Evolutionary conservation across 768 basidiomycete genomes (phyloP).

Genomic region (Collybia sp.): DNA sequence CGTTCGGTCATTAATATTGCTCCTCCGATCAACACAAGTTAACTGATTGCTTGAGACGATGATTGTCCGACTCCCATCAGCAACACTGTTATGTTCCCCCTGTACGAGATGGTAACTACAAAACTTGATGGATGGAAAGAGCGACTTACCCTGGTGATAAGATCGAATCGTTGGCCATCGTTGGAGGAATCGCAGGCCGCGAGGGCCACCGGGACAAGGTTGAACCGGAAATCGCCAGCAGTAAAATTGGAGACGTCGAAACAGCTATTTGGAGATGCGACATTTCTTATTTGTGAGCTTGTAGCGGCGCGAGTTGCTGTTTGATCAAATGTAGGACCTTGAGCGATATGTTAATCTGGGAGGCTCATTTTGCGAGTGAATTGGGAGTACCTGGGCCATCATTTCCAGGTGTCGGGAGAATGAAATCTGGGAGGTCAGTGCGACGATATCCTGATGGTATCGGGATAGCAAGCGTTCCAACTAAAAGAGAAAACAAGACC

Average conservation of each 20-base stretch:
- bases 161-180: conserved; percentile 14
- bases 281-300: conserved; percentile 13
- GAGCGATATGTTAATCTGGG: not conserved
- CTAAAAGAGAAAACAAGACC: no score
- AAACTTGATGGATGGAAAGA: not conserved
- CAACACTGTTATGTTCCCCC: conserved; percentile 15
- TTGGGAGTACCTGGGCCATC: conserved; percentile 12
- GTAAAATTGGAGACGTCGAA: conserved; percentile 13
- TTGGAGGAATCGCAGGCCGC: conserved; percentile 11
- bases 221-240: conserved; percentile 16
- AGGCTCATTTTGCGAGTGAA: not conserved
- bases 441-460: no score
- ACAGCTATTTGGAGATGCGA: conserved; percentile 9
- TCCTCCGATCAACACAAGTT: conserved; percentile 15
- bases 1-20: conserved; percentile 15
- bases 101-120: not conserved
- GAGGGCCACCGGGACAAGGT: conserved; percentile 15
- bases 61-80: conserved; percentile 13
- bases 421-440: conserved; percentile 3
- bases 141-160: conserved; percentile 12
- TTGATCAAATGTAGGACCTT: conserved; percentile 15
- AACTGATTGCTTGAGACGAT: conserved; percentile 16
- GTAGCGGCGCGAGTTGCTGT: conserved; percentile 18
- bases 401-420: conserved; percentile 10
- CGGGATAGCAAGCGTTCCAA: no score